Conservation (phyloP, 2,329 filamentous ascomycete genomes). For the Colletotrichum lupini region DNA sequence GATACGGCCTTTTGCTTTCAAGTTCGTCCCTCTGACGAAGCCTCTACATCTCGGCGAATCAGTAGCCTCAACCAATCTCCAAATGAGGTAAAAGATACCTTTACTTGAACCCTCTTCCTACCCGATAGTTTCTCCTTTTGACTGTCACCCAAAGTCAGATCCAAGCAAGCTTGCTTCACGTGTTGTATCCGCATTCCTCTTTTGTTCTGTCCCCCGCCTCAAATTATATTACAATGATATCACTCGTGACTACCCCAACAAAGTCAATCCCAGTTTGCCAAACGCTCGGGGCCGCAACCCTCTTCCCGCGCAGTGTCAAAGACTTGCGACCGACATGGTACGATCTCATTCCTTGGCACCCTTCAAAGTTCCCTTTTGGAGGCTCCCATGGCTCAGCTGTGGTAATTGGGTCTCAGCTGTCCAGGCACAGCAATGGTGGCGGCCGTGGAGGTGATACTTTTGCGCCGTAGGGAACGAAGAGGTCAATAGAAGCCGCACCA, state of each 20-base stretch:
- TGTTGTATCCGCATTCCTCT: background rate
- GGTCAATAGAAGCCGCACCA: background rate
- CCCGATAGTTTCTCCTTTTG: background rate
- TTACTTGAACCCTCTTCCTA: background rate
- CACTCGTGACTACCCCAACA: slow-evolving; percentile 15
- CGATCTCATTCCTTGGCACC: background rate
- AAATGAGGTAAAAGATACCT: background rate
- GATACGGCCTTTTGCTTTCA: background rate
- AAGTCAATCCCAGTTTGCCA: slow-evolving; percentile 12
- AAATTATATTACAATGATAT: slow-evolving; percentile 20
- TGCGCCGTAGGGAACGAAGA: slow-evolving; percentile 15
- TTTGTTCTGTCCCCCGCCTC: background rate
- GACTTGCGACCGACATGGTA: background rate
- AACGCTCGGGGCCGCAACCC: background rate
- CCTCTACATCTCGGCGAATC: background rate
- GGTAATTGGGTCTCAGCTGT: background rate
- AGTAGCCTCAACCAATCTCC: background rate
- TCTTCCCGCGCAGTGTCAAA: background rate
- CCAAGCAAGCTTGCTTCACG: background rate
- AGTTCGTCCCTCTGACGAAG: background rate
- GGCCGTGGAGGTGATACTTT: background rate
- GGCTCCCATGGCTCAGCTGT: background rate
- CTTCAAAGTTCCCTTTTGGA: background rate
- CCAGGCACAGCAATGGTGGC: slow-evolving; percentile 7
- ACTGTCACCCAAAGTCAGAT: background rate